These are phyloP conservation scores for Pleurotus platypus DNA, from an alignment of 768 basidiomycete species.

Conservation along the genomic window DNA sequence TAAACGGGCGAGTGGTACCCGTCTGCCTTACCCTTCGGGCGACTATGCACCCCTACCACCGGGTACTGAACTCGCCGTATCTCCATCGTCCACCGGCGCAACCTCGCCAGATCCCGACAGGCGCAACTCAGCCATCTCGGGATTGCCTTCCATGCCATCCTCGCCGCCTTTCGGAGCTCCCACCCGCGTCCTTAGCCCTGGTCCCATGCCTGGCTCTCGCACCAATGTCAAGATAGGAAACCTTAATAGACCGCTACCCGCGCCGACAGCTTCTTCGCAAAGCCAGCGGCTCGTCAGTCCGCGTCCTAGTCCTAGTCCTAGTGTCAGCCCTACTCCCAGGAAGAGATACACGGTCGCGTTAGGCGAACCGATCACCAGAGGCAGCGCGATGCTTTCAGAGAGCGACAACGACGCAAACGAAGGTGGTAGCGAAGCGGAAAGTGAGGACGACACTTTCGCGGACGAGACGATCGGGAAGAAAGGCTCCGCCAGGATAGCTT, in stretches of 20 bases:
- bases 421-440: constrained; percentile 20
- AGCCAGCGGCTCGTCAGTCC: constrained; percentile 2
- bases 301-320: constrained; percentile 30
- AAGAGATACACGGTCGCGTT: constrained; percentile 87
- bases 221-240: neutral
- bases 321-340: constrained; percentile 69
- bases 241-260: neutral
- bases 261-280: neutral
- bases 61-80: constrained; percentile 32
- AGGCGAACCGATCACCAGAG: constrained; percentile 63
- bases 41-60: constrained; percentile 69
- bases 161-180: neutral
- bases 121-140: constrained; percentile 45
- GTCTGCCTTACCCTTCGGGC: constrained; percentile 79
- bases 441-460: constrained; percentile 38
- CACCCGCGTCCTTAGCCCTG: constrained; percentile 2
- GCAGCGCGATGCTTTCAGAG: constrained; percentile 21
- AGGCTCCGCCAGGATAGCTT: constrained; percentile 29
- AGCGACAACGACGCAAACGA: constrained; percentile 32
- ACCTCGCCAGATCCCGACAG: constrained; percentile 37
- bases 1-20: constrained; percentile 39
- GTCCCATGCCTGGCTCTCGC: constrained; percentile 5
- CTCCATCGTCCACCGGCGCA: constrained; percentile 50
- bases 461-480: constrained; percentile 66
- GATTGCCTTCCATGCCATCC: constrained; percentile 11